Percentiles rank a stretch among this genome's conserved stretches.
These are phyloP conservation scores for Trichoderma reesei DNA, from an alignment of 495 filamentous ascomycete genomes.

Conservation along the genomic window DNA sequence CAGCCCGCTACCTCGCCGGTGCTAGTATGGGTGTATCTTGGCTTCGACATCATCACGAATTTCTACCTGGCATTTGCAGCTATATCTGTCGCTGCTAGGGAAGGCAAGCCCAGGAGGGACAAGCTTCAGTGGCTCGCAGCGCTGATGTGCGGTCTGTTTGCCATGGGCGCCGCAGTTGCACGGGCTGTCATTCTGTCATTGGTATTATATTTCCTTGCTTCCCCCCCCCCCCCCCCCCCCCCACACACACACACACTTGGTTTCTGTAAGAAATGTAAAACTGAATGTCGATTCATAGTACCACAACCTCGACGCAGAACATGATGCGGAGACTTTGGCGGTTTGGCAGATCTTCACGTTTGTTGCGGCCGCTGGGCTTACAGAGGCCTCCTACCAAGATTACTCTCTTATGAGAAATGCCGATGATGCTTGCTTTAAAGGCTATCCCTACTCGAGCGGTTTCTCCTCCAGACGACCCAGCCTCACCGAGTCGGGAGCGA, in stretches of 20 bases:
- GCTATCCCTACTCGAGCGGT: neutral
- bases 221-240: too few relatives aligned
- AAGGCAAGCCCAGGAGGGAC: neutral
- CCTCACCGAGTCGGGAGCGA: neutral
- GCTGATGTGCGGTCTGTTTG: neutral
- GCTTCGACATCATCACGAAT: neutral
- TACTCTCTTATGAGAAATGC: neutral
- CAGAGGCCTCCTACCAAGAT: neutral
- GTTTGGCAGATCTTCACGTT: neutral
- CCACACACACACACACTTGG: too few relatives aligned
- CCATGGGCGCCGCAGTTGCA: neutral
- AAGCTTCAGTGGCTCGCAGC: neutral
- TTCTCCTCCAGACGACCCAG: neutral
- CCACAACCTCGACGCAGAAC: neutral
- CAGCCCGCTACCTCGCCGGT: neutral
- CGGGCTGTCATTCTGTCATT: neutral
- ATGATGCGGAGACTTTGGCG: neutral
- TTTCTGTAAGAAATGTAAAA: neutral
- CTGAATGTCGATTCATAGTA: neutral
- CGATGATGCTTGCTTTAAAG: neutral
- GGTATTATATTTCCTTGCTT: too few relatives aligned
- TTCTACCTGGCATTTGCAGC: neutral
- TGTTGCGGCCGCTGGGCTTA: neutral
- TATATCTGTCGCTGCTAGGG: neutral
- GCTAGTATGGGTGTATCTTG: neutral